Conservation (phyloP, 2,329 filamentous ascomycete genomes). For the Phaeoacremonium minimum region DNA sequence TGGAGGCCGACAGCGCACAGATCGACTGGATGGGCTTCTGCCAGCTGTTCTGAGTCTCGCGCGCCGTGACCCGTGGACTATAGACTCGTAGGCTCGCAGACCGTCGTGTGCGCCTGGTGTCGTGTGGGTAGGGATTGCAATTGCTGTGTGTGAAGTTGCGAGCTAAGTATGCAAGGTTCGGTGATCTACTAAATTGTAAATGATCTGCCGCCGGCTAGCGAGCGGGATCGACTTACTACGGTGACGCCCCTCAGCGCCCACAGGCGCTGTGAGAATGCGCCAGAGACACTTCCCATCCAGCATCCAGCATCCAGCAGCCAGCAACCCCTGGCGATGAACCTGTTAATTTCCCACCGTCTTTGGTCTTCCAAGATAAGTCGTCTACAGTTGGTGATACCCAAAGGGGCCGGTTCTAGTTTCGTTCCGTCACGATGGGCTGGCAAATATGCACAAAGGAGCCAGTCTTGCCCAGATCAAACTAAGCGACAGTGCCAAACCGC, state of each 20-base stretch:
- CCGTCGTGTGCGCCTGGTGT: constrained; percentile 2
- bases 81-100: constrained; percentile 1
- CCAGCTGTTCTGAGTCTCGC: no score
- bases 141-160: not conserved
- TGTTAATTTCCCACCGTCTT: not conserved
- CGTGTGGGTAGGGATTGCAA: constrained; percentile 1
- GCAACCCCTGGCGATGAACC: not conserved
- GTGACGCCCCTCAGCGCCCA: not conserved
- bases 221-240: not conserved
- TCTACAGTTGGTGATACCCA: not conserved
- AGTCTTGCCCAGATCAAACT: no score
- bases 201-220: constrained; percentile 4
- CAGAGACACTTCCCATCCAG: no score
- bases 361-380: no score
- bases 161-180: constrained; percentile 8
- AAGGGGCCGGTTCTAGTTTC: not conserved
- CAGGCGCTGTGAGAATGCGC: no score
- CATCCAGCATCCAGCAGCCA: not conserved
- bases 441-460: no score
- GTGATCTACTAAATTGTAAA: constrained; percentile 6
- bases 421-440: no score
- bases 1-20: no score
- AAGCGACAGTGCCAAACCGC: no score
- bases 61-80: no score
- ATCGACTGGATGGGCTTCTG: no score